Conservation (phyloP, 192 early-diverging fungal species). For the Entomortierella lignicola region DNA sequence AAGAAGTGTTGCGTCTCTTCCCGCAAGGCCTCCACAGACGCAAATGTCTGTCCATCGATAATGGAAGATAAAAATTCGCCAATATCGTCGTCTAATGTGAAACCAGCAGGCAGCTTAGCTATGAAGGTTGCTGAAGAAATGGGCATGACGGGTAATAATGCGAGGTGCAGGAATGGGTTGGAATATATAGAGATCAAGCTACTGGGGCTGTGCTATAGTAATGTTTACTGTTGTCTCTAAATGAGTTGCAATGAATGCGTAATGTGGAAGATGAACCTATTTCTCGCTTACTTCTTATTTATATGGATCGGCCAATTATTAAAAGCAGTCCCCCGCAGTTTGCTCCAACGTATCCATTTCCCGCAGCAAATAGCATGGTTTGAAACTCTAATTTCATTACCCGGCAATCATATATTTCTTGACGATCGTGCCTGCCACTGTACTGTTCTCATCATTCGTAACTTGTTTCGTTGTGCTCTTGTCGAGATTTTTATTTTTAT, state of each 20-base stretch:
- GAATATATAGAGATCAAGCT: background rate
- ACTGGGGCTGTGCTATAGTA: background rate
- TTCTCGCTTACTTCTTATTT: background rate
- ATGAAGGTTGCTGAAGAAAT: slow-evolving; percentile 40
- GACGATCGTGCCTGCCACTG: too few species aligned
- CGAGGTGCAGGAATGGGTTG: background rate
- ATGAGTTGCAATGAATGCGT: background rate
- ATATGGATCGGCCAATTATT: background rate
- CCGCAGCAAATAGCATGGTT: background rate
- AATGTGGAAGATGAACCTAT: too few species aligned
- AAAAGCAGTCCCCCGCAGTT: slow-evolving; percentile 30
- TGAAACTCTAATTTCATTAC: too few species aligned
- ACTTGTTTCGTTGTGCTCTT: too few species aligned
- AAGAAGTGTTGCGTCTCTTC: slow-evolving; percentile 75
- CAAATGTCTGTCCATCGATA: slow-evolving; percentile 41
- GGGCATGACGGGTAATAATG: slow-evolving; percentile 3
- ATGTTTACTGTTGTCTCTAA: background rate
- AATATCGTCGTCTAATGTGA: slow-evolving; percentile 45
- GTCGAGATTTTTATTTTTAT: too few species aligned
- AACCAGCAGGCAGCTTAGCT: slow-evolving; percentile 28
- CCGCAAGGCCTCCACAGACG: slow-evolving; percentile 59
- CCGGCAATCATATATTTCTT: too few species aligned
- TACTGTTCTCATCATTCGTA: too few species aligned
- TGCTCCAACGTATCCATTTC: background rate
- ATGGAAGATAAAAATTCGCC: slow-evolving; percentile 42